phyloP scores from a whole-genome alignment of 257 asterid genomes.

The Haberlea rhodopensis region DNA sequence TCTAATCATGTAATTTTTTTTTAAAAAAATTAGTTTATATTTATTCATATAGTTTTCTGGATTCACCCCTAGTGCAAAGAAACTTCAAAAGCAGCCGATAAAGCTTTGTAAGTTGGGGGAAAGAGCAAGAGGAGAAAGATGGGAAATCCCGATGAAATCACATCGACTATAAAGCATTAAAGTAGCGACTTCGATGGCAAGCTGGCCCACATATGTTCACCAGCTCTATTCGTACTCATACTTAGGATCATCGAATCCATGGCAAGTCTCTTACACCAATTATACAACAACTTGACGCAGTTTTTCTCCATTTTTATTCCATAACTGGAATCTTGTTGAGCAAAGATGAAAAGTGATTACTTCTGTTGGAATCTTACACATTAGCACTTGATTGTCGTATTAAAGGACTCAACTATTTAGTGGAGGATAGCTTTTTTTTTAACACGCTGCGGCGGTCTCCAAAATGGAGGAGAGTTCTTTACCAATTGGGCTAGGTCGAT shows the following conservation, averaged over 20 bases:
- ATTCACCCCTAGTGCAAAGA: too few species aligned
- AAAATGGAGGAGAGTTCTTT: too few species aligned
- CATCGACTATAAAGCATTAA: not conserved
- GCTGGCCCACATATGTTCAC: not conserved
- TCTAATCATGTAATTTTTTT: too few species aligned
- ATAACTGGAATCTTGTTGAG: constrained; percentile 34
- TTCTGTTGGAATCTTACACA: constrained; percentile 34
- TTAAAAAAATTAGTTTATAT: too few species aligned
- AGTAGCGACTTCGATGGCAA: not conserved
- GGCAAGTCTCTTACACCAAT: too few species aligned
- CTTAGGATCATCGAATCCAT: not conserved
- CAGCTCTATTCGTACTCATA: not conserved
- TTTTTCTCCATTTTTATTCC: not conserved
- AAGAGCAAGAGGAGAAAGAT: not conserved
- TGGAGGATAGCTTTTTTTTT: too few species aligned
- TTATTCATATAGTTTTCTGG: too few species aligned
- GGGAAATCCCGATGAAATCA: not conserved
- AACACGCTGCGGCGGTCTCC: too few species aligned
- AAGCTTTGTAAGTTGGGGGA: not conserved
- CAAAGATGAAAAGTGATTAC: constrained; percentile 39
- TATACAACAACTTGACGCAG: not conserved
- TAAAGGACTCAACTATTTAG: constrained; percentile 28
- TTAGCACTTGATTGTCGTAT: constrained; percentile 34
- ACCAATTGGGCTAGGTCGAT: too few species aligned
- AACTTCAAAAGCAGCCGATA: not conserved